These are phyloP conservation scores for Galium porrigens DNA, from an alignment of 305 asterid genomes.

Conservation along the genomic window DNA sequence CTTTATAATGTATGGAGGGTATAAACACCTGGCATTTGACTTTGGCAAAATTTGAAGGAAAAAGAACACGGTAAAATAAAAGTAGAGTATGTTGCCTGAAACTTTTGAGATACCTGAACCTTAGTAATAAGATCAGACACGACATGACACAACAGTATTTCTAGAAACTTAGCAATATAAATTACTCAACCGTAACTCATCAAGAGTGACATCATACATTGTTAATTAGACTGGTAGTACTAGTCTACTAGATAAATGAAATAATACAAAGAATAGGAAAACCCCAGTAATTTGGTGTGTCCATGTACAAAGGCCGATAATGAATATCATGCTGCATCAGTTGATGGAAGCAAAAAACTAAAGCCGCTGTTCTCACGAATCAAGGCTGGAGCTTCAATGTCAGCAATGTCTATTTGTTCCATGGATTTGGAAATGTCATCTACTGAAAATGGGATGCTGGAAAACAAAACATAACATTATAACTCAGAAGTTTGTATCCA, in stretches of 20 bases:
- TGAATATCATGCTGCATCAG: not conserved
- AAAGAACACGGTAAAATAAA: too few relatives aligned
- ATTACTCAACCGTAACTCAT: not conserved
- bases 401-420: conserved; percentile 73
- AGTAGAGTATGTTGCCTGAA: too few relatives aligned
- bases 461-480: conserved; percentile 20
- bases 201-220: not conserved
- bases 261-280: too few relatives aligned
- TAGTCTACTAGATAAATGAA: too few relatives aligned
- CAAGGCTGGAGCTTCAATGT: conserved; percentile 58
- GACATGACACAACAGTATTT: too few relatives aligned
- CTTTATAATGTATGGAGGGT: conserved; percentile 11
- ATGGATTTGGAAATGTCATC: conserved; percentile 85
- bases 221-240: too few relatives aligned
- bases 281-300: not conserved
- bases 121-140: too few relatives aligned
- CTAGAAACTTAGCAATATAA: too few relatives aligned
- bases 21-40: too few relatives aligned
- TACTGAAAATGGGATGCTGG: conserved; percentile 88
- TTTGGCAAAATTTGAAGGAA: too few relatives aligned
- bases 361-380: conserved; percentile 77
- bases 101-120: too few relatives aligned
- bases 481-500: conserved; percentile 1
- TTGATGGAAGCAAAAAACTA: conserved; percentile 53
- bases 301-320: not conserved